Evolutionary conservation across 164 flowering plant genomes (phyloP), one percentile per base, ranked within the genome.

Genomic region (Warburgia ugandensis): DNA sequence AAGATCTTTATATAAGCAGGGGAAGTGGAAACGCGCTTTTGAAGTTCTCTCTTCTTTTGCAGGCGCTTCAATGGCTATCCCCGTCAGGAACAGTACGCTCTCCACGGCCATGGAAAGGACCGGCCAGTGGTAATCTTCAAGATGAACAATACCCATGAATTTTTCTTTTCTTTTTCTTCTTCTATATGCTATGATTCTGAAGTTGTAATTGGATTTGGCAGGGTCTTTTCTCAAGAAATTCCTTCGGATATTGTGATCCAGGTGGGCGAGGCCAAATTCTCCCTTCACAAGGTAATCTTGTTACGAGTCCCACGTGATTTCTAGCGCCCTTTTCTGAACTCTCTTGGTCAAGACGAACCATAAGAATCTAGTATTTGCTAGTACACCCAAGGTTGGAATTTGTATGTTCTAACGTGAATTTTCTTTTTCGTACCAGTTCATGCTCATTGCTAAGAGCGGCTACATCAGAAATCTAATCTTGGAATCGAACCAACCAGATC

Each of bases 381-480:
- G n/a, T n/a, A n/a, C n/a, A n/a, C n/a, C n/a, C n/a, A n/a, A n/a
- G n/a, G n/a, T n/a, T n/a, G n/a, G n/a, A n/a, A n/a, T n/a, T n/a
- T n/a, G n/a, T n/a, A n/a, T n/a, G n/a, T n/a, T n/a, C n/a, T n/a
- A n/a, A n/a, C n/a, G n/a, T n/a, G n/a, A n/a, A n/a, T n/a, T 27
- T 30, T 36, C 17, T 26, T 50, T 3, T 14, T 25, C 37, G n/a
- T 20, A 41, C 54, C 83, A 91, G 98, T 83, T 92, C 73, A 81
- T 88, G 90, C 70, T 92, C 2, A 80, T 85, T 8, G 90, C 88
- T 3, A 87, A 87, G 78, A 87, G 98, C 72, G 86, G 86, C 40
- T 72, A 71, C 71, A 79, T 92, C 16, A 71, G 96, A 35, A 83
- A 72, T 50, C 38, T 74, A 56, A 72, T 87, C 29, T 39, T 80